Base-by-base conservation (phyloP, 805 yeast genomes). In the Yamadazyma akitaensis region DNA sequence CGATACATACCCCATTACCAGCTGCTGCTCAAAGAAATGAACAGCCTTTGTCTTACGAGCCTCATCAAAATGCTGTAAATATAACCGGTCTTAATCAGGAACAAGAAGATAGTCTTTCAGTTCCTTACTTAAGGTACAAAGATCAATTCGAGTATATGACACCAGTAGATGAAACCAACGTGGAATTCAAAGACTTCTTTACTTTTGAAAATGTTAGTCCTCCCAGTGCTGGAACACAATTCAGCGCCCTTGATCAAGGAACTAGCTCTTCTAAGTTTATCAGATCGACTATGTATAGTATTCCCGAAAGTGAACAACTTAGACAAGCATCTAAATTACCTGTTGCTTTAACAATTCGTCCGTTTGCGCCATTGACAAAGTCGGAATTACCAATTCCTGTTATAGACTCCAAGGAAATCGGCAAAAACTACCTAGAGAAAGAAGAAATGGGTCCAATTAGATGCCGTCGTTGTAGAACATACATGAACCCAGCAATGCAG, bases 381-480 rank as follows among this genome's bases (percentile, higher is more conserved):
- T 62, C 72, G 0, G 79, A 76, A 40, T 83, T 76, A 13, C 80
- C 77, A 1, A 78, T 90, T 1, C 95, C 96, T 0, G 73, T 76
- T 4, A 82, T 84, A 5, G 91, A 88, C 59, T 77, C 79, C 68
- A 66, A 73, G 19, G 59, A 59, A 6, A 60, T 71, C 35, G 74
- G 74, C 13, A 43, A 42, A 14, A 62, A 53, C 6, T 40, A 39
- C 35, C 43, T 54, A 2, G 60, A 57, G 25, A 60, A 62, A 1
- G 51, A 61, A 37, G 74, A 68, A 42, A 56, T 61, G 19, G 88
- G 89, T 0, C 96, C 96, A 0, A 84, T 95, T 30, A 79, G 99
- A 55, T 94, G 99, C 67, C 79, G 81, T 54, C 83, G 98, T 51
- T 94, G 99, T 68, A 80, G 97, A 46, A 80, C 96, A 1, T 94